Evolutionary conservation across 106 monocot genomes (phyloP).

Genomic region (Apostasia shenzhenica): DNA sequence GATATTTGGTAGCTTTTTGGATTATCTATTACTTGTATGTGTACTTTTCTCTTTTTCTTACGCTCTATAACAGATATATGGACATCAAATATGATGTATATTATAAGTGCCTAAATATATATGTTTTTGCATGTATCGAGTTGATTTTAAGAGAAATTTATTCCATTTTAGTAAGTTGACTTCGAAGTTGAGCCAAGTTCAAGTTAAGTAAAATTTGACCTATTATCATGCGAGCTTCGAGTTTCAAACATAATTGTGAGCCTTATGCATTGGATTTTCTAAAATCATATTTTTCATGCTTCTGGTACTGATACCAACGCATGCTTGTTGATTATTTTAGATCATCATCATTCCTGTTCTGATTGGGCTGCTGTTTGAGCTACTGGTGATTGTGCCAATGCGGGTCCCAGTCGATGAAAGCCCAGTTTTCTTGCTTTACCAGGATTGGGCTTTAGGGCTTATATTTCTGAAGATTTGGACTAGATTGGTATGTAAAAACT

Average conservation of each 20-base stretch:
- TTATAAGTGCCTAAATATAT: no score
- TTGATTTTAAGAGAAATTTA: no score
- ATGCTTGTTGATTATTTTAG: conserved; percentile 27
- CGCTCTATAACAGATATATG: neutral
- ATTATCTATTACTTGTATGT: no score
- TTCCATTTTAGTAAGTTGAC: no score
- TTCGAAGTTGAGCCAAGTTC: no score
- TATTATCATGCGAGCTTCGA: no score
- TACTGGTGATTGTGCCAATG: conserved; percentile 90
- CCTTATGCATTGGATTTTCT: no score
- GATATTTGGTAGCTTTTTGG: no score
- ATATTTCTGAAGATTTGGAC: conserved; percentile 98
- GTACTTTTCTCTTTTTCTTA: neutral
- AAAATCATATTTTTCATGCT: neutral
- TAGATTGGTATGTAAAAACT: conserved; percentile 45
- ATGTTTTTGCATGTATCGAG: no score
- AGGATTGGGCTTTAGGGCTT: conserved; percentile 96
- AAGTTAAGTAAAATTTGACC: no score
- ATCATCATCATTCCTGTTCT: conserved; percentile 89
- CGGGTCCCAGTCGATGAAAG: conserved; percentile 96
- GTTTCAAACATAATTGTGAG: no score
- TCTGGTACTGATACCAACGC: neutral
- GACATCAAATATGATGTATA: no score
- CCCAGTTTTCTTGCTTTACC: conserved; percentile 93
- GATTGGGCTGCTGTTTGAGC: conserved; percentile 92